phyloP scores from a whole-genome alignment of 305 asterid genomes.

The Striga hermonthica region DNA sequence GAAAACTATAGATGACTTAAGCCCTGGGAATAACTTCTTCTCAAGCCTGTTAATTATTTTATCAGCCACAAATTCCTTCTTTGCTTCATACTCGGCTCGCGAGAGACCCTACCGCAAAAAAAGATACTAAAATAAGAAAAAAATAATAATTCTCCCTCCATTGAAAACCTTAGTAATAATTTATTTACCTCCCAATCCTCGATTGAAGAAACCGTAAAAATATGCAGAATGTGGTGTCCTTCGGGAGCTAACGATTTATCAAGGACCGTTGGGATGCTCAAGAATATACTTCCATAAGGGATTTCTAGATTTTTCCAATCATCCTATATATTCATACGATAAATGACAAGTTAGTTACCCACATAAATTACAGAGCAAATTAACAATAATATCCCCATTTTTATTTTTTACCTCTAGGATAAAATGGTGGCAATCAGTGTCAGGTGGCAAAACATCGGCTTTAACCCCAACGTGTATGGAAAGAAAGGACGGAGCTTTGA shows the following conservation, averaged over 20 bases:
- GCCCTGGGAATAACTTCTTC: slow-evolving; percentile 83
- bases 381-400: background rate
- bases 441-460: slow-evolving; percentile 81
- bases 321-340: slow-evolving; percentile 47
- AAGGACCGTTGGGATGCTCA: slow-evolving; percentile 96
- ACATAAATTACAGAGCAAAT: background rate
- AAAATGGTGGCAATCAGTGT: slow-evolving; percentile 95
- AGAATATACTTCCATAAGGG: slow-evolving; percentile 88
- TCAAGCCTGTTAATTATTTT: slow-evolving; percentile 79
- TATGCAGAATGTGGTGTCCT: slow-evolving; percentile 92
- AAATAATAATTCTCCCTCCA: slow-evolving; percentile 18
- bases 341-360: slow-evolving; percentile 19
- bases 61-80: slow-evolving; percentile 81
- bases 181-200: slow-evolving; percentile 89
- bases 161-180: slow-evolving; percentile 15
- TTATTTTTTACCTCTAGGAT: slow-evolving; percentile 78
- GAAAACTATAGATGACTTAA: slow-evolving; percentile 67
- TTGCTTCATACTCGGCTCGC: slow-evolving; percentile 66
- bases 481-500: slow-evolving; percentile 95
- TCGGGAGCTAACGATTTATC: slow-evolving; percentile 90
- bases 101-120: slow-evolving; percentile 67
- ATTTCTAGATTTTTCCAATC: slow-evolving; percentile 71
- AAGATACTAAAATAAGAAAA: slow-evolving; percentile 14
- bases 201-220: slow-evolving; percentile 82
- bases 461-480: slow-evolving; percentile 93